These are phyloP conservation scores for Leishmania tropica DNA, from an alignment of 208 protist species.

Conservation along the genomic window DNA sequence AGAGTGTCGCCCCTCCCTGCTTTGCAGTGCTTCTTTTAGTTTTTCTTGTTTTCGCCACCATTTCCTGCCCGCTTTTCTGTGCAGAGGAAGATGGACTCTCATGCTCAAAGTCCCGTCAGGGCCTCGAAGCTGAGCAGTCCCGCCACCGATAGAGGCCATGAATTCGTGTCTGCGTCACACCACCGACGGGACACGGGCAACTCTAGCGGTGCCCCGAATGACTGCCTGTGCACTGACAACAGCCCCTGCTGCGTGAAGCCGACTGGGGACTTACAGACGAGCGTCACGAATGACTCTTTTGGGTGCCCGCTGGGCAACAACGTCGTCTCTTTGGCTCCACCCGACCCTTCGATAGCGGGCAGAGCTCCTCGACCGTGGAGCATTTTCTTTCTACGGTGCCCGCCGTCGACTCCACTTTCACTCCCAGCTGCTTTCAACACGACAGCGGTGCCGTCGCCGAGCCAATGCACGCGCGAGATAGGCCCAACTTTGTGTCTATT, in stretches of 20 bases:
- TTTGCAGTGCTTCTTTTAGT: neutral
- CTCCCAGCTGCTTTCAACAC: neutral
- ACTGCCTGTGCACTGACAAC: neutral
- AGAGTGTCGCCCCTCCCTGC: neutral
- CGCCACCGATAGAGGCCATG: neutral
- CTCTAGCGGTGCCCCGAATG: neutral
- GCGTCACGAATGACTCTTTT: conserved; percentile 52
- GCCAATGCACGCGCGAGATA: conserved; percentile 19
- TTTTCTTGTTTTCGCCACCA: neutral
- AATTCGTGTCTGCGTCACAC: neutral
- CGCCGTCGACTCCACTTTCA: conserved; percentile 11
- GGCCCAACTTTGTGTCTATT: conserved; percentile 39
- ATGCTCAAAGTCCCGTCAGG: neutral
- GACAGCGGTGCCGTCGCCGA: neutral
- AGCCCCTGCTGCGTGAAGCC: neutral
- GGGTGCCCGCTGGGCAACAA: conserved; percentile 27
- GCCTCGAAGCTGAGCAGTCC: neutral
- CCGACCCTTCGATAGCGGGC: conserved; percentile 33
- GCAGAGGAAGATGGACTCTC: conserved; percentile 3
- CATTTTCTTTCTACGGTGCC: conserved; percentile 38
- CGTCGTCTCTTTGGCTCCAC: conserved; percentile 43
- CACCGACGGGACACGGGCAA: neutral
- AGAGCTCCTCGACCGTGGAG: conserved; percentile 28
- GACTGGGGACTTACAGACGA: neutral
- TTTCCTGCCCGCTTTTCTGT: neutral